phyloP scores from a whole-genome alignment of 2,329 filamentous ascomycete species.

The Trichoderma arundinaceum region DNA sequence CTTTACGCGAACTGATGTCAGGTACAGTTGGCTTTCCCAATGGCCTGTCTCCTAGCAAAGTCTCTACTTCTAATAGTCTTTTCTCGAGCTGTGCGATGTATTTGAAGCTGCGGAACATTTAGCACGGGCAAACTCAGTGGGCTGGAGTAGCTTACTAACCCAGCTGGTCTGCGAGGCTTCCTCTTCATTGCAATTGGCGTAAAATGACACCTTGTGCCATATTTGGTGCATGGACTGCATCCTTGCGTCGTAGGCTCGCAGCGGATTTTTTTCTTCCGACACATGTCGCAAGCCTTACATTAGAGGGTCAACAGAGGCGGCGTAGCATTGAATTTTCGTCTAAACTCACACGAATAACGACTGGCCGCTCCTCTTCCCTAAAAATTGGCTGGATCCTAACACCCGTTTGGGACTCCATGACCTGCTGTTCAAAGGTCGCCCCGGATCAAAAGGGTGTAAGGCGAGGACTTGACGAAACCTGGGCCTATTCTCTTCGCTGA shows the following conservation, averaged over 20 bases:
- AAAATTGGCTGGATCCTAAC: not conserved
- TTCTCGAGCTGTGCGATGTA: slow-evolving; percentile 23
- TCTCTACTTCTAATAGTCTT: slow-evolving; percentile 10
- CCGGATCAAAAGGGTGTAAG: not conserved
- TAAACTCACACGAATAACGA: slow-evolving; percentile 5
- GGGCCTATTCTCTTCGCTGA: not conserved
- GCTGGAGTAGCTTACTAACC: slow-evolving; percentile 10
- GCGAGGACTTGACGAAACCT: not conserved
- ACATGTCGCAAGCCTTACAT: slow-evolving; percentile 18
- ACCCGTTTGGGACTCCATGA: slow-evolving; percentile 3
- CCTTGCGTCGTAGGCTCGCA: slow-evolving; percentile 12
- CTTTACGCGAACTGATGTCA: not conserved
- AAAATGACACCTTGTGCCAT: slow-evolving; percentile 21
- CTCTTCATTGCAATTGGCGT: slow-evolving; percentile 21
- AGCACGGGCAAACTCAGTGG: not conserved
- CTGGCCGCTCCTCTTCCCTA: slow-evolving; percentile 10
- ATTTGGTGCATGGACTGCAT: slow-evolving; percentile 19
- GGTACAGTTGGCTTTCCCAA: not conserved
- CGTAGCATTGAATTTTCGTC: not conserved
- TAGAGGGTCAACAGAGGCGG: not conserved
- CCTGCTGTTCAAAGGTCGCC: not conserved
- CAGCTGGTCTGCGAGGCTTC: slow-evolving; percentile 23
- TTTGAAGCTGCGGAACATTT: slow-evolving; percentile 6
- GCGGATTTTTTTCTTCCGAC: slow-evolving; percentile 19
- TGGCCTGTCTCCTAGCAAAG: slow-evolving; percentile 12